phyloP scores from a whole-genome alignment of 148 eudicot genomes.

The Rhododendron kiyosumense region DNA sequence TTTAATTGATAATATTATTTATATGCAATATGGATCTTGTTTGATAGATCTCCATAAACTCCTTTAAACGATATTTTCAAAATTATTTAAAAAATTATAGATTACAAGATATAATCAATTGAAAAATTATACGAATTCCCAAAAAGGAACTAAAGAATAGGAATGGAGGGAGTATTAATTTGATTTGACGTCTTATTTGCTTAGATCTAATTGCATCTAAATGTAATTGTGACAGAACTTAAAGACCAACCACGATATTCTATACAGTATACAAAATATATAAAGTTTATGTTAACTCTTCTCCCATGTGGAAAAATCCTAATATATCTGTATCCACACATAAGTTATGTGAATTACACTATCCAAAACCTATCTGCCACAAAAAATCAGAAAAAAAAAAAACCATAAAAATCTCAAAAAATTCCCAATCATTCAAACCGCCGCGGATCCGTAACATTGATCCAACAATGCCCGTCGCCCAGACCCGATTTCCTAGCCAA shows the following conservation, averaged over 20 bases:
- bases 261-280: background rate
- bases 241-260: background rate
- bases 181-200: too few species aligned
- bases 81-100: too few species aligned
- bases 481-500: constrained; percentile 45
- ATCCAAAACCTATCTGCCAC: background rate
- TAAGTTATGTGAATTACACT: background rate
- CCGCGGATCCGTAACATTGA: constrained; percentile 78
- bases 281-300: background rate
- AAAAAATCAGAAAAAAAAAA: background rate
- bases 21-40: too few species aligned
- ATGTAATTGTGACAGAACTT: too few species aligned
- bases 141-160: too few species aligned
- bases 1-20: too few species aligned
- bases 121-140: too few species aligned
- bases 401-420: background rate
- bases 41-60: too few species aligned
- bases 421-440: constrained; percentile 3
- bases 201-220: background rate
- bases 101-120: too few species aligned
- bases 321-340: background rate
- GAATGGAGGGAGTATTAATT: too few species aligned
- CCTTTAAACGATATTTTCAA: too few species aligned
- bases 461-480: constrained; percentile 52
- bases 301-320: background rate